Percentiles rank a stretch among this genome's conserved stretches.
phyloP scores from a whole-genome alignment of 257 asterid genomes.

The Forsythia viridissima region DNA sequence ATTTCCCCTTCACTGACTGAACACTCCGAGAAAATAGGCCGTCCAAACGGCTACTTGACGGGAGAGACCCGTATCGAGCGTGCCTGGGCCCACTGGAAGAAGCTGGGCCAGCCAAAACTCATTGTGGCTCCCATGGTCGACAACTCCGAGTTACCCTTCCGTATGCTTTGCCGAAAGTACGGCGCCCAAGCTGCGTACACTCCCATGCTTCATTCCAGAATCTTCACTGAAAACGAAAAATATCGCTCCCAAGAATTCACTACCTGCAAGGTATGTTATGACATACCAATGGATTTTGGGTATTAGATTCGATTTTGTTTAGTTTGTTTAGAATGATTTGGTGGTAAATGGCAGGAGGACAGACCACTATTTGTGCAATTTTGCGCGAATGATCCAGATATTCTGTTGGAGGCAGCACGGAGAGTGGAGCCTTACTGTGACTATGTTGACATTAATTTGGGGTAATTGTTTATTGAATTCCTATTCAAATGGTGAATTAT shows the following conservation, averaged over 20 bases:
- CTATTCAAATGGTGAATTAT: not conserved
- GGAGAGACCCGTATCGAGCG: conserved; percentile 76
- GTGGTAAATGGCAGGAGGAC: conserved; percentile 65
- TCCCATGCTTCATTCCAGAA: conserved; percentile 94
- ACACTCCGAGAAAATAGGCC: conserved; percentile 32
- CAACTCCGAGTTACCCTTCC: conserved; percentile 96
- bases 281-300: not conserved
- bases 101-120: conserved; percentile 70
- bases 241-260: conserved; percentile 81
- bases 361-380: conserved; percentile 96
- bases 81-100: conserved; percentile 94
- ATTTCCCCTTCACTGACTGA: conserved; percentile 19
- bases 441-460: conserved; percentile 88
- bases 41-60: conserved; percentile 63
- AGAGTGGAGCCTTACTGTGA: conserved; percentile 86
- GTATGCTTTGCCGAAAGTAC: conserved; percentile 87
- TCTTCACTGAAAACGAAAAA: conserved; percentile 73
- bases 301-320: not conserved
- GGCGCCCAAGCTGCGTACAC: conserved; percentile 98
- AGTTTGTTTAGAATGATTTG: conserved; percentile 8
- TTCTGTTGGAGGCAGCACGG: conserved; percentile 81
- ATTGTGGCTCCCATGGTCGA: conserved; percentile 97
- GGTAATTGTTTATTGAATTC: conserved; percentile 43
- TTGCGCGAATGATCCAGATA: conserved; percentile 93
- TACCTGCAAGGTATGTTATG: conserved; percentile 68